Base-by-base conservation (phyloP, 495 filamentous ascomycete species). In the Xeromyces bisporus region DNA sequence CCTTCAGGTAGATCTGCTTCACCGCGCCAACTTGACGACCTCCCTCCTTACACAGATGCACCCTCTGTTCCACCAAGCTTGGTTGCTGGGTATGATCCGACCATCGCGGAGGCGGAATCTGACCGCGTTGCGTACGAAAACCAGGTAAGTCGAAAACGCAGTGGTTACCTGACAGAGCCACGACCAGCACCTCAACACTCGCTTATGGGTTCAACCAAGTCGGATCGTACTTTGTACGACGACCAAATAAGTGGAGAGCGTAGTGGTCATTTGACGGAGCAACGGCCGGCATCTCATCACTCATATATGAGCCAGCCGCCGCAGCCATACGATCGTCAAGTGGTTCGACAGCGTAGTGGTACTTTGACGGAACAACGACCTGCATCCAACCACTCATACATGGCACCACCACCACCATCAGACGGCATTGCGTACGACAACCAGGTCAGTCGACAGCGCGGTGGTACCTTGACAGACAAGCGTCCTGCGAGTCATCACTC, bases 31-130 rank as follows among this genome's bases (percentile, higher is more conserved):
- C 20, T 37, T 17, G 36, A 32, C 14, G 44, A 49, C 28, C 46
- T 50, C 28, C 46, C 15, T 36, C 41, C 15, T 33, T 47, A 29
- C 55, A 66, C 45, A 23, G 45, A 49, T 24, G 40, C 51, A 5
- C 55, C 71, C 7, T 38, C 60, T 7, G 62, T 81, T 36, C 79
- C 79, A 1, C 51, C 70, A 13, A 80, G 75, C 26, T 54, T 85
- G 13, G 70, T 81, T 32, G 69, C 78, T 15, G 79, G 79, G 2
- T 71, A 79, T 38, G 75, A 79, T 42, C 66, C 70, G 1, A 48
- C 39, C 28, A 51, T 69, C 26, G 61, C 66, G 6, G 67, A 70
- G 14, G 70, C 73, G 24, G 61, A 73, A 7, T 53, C 66, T 2
- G 64, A 76, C 26, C 47, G 44, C n/a, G 29, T 37, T 11, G 42